A percentile compares a stretch with the other conserved stretches of the same genome.
Evolutionary conservation across 306 rosid genomes (phyloP).

Genomic region (Malus asiatica): DNA sequence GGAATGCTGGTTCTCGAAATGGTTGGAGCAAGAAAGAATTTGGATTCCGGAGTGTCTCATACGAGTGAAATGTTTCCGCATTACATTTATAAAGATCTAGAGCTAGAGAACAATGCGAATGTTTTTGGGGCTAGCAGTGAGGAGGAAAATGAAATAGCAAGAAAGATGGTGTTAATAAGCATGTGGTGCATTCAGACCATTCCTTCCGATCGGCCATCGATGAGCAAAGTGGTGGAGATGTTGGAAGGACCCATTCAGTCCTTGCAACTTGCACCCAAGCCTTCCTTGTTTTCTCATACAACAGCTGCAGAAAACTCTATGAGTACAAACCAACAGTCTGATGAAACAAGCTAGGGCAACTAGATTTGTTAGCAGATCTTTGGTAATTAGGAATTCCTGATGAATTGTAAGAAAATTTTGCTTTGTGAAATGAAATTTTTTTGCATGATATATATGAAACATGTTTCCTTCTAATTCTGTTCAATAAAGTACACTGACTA

Average conservation of each 20-base stretch:
- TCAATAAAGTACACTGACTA: too few relatives aligned
- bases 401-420: neutral
- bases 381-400: neutral
- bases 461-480: too few relatives aligned
- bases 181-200: neutral
- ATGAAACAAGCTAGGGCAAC: neutral
- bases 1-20: neutral
- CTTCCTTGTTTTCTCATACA: neutral
- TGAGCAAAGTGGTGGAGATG: neutral
- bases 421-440: neutral
- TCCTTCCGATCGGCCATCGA: neutral
- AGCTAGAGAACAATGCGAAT: neutral
- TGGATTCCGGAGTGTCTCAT: neutral
- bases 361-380: neutral
- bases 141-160: neutral
- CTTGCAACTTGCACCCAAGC: neutral
- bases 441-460: neutral
- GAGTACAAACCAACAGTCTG: neutral
- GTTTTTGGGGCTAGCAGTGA: neutral
- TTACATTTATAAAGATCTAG: too few relatives aligned
- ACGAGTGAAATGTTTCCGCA: neutral
- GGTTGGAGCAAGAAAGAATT: neutral
- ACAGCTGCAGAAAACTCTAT: neutral
- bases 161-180: neutral
- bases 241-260: neutral